Evolutionary conservation across 257 asterid species (phyloP).

Genomic region (Scutellaria barbata): DNA sequence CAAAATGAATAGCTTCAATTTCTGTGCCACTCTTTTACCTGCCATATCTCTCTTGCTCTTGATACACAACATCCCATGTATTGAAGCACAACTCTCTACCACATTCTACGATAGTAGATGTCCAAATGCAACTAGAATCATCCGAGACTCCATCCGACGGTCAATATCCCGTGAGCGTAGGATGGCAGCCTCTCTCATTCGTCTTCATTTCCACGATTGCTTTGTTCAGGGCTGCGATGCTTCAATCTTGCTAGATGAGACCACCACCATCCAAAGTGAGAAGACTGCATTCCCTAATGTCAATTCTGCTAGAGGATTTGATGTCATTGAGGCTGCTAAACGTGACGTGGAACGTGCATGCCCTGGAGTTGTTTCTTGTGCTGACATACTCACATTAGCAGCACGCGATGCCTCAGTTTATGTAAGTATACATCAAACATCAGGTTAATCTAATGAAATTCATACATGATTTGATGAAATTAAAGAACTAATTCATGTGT

Average conservation of each 20-base stretch:
- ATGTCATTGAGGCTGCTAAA: conserved; percentile 47
- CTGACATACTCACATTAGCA: conserved; percentile 45
- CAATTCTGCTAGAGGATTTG: conserved; percentile 45
- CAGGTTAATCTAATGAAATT: too few species aligned
- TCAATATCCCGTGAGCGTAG: conserved; percentile 43
- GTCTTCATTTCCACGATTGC: conserved; percentile 56
- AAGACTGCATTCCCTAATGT: conserved; percentile 41
- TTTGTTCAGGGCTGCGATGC: conserved; percentile 53
- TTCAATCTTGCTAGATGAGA: conserved; percentile 46
- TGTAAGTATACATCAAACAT: too few species aligned
- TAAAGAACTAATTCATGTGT: too few species aligned
- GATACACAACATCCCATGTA: background rate
- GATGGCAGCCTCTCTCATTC: conserved; percentile 52
- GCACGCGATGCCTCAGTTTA: conserved; percentile 46
- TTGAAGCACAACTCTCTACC: conserved; percentile 52
- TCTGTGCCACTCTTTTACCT: too few species aligned
- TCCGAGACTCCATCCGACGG: conserved; percentile 41
- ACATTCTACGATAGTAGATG: conserved; percentile 42
- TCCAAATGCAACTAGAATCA: conserved; percentile 39
- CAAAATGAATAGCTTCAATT: conserved; percentile 26
- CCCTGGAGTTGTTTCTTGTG: conserved; percentile 52
- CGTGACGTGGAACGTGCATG: conserved; percentile 43
- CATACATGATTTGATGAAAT: too few species aligned
- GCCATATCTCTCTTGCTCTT: too few species aligned
- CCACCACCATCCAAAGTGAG: conserved; percentile 42